phyloP scores from a whole-genome alignment of 1,139 yeast species.

The Candida albicans region DNA sequence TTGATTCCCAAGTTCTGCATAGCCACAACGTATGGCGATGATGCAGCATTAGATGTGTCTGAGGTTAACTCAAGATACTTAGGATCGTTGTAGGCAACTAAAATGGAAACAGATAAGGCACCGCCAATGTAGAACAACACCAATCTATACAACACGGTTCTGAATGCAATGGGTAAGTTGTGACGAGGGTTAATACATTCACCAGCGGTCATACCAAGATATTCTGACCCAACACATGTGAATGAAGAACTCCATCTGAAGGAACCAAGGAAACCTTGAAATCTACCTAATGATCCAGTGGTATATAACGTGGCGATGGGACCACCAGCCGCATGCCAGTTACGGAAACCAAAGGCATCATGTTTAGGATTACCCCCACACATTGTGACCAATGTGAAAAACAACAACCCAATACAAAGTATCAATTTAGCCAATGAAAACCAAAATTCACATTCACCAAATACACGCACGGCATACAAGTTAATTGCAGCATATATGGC shows the following conservation, averaged over 20 bases:
- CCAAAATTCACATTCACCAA: constrained; percentile 85
- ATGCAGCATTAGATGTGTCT: constrained; percentile 28
- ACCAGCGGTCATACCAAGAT: constrained; percentile 80
- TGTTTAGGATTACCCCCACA: constrained; percentile 77
- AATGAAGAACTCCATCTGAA: constrained; percentile 56
- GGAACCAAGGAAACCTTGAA: constrained; percentile 69
- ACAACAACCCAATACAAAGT: constrained; percentile 67
- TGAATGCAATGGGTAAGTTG: constrained; percentile 76
- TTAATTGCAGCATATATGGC: constrained; percentile 63
- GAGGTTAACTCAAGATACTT: constrained; percentile 26
- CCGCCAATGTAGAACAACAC: constrained; percentile 64
- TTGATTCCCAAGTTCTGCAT: constrained; percentile 40
- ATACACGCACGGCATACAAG: constrained; percentile 67
- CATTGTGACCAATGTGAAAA: constrained; percentile 78
- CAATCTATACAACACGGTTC: constrained; percentile 71
- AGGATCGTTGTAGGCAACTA: constrained; percentile 44
- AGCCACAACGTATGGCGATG: constrained; percentile 49
- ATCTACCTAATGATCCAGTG: constrained; percentile 62
- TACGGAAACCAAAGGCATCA: constrained; percentile 66
- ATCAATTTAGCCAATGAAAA: constrained; percentile 70
- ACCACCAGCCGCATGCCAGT: constrained; percentile 53
- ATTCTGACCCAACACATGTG: constrained; percentile 84
- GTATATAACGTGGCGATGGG: constrained; percentile 55
- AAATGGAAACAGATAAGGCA: constrained; percentile 40
- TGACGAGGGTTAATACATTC: constrained; percentile 77